These are phyloP conservation scores for Calonectria montana DNA, from an alignment of 2,329 filamentous ascomycete genomes.

Conservation along the genomic window DNA sequence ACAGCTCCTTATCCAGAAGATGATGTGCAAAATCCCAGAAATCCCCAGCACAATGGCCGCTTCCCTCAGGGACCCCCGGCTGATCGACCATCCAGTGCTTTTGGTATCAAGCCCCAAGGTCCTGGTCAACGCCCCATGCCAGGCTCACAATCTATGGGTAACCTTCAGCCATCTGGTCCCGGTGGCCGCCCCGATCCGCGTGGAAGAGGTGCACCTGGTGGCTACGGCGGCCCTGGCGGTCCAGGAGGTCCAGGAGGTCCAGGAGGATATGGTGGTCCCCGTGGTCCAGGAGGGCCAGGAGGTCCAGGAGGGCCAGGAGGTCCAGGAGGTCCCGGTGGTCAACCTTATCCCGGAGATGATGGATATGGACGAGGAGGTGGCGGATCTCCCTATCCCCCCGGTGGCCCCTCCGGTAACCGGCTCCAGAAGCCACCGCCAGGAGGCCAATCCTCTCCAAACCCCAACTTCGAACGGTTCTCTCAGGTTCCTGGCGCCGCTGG, in stretches of 20 bases:
- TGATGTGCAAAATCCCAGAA: slow-evolving; percentile 50
- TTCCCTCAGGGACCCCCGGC: slow-evolving; percentile 60
- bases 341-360: slow-evolving; percentile 42
- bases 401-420: slow-evolving; percentile 48
- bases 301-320: slow-evolving; percentile 32
- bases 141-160: slow-evolving; percentile 58
- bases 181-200: slow-evolving; percentile 46
- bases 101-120: slow-evolving; percentile 63
- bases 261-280: slow-evolving; percentile 47
- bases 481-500: slow-evolving; percentile 46
- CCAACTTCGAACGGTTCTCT: slow-evolving; percentile 46
- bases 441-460: slow-evolving; percentile 38
- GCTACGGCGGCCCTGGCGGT: slow-evolving; percentile 50
- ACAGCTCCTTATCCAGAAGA: slow-evolving; percentile 77
- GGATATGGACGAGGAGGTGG: slow-evolving; percentile 34
- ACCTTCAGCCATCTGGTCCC: slow-evolving; percentile 54
- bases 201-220: slow-evolving; percentile 56
- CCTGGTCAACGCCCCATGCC: slow-evolving; percentile 51
- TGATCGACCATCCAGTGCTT: slow-evolving; percentile 63
- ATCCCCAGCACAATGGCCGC: slow-evolving; percentile 60
- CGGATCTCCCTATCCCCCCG: slow-evolving; percentile 41
- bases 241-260: slow-evolving; percentile 41
- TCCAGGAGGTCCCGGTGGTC: slow-evolving; percentile 33
- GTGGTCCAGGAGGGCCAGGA: slow-evolving; percentile 28
- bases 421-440: slow-evolving; percentile 42